phyloP scores from a whole-genome alignment of 192 early-diverging fungal species.

The Coemansia sp. region DNA sequence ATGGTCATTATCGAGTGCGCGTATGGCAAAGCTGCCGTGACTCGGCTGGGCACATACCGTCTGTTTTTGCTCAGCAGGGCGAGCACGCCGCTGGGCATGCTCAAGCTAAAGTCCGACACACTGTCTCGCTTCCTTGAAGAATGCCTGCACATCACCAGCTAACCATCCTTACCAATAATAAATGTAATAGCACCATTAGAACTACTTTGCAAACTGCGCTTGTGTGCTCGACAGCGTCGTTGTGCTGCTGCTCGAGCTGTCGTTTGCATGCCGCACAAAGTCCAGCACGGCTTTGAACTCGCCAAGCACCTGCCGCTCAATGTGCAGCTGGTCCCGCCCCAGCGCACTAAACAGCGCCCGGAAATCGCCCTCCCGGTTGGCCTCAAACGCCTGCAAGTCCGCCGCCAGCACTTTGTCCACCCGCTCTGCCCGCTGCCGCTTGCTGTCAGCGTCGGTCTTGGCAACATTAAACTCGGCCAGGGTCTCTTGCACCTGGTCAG shows the following conservation, averaged over 20 bases:
- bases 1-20: slow-evolving; percentile 47
- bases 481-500: slow-evolving; percentile 48
- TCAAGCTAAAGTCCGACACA: slow-evolving; percentile 35
- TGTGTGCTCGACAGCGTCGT: neutral
- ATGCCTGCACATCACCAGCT: slow-evolving; percentile 12
- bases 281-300: slow-evolving; percentile 48
- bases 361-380: slow-evolving; percentile 40
- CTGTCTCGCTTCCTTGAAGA: slow-evolving; percentile 34
- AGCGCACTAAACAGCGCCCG: slow-evolving; percentile 41
- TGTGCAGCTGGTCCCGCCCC: slow-evolving; percentile 40
- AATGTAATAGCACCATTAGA: neutral
- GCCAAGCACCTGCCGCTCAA: slow-evolving; percentile 43
- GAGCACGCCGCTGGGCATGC: slow-evolving; percentile 35
- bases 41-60: slow-evolving; percentile 31
- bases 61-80: slow-evolving; percentile 39
- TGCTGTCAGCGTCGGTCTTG: slow-evolving; percentile 44
- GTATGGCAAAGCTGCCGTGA: slow-evolving; percentile 32
- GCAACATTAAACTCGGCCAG: slow-evolving; percentile 49
- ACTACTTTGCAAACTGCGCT: neutral
- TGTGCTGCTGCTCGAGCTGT: slow-evolving; percentile 3
- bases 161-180: neutral
- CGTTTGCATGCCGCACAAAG: slow-evolving; percentile 23
- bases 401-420: slow-evolving; percentile 48
- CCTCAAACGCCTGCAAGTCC: slow-evolving; percentile 46
- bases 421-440: slow-evolving; percentile 44